Evolutionary conservation across 306 rosid genomes (phyloP).

Genomic region (Senna siamea): DNA sequence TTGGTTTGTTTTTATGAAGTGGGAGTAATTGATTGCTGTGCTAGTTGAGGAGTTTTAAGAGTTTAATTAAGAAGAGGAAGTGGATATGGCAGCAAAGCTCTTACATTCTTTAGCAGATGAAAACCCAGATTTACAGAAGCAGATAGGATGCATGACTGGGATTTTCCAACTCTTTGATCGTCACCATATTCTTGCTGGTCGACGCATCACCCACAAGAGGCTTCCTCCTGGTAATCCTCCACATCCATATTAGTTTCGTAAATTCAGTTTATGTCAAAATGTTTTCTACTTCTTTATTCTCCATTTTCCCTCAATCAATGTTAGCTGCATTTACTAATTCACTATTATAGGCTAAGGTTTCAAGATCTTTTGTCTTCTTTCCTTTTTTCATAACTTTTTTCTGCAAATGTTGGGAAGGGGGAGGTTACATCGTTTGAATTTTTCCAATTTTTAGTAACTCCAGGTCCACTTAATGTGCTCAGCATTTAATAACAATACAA

Average conservation of each 20-base stretch:
- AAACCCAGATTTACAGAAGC: constrained; percentile 76
- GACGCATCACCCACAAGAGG: constrained; percentile 57
- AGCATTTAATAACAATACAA: constrained; percentile 8
- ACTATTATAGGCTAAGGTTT: neutral
- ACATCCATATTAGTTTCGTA: neutral
- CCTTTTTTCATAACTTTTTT: neutral
- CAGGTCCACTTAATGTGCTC: constrained; percentile 5
- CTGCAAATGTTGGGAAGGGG: constrained; percentile 16
- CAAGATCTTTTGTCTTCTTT: constrained; percentile 8
- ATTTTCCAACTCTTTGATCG: constrained; percentile 78
- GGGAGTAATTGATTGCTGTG: constrained; percentile 35
- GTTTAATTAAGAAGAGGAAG: constrained; percentile 37
- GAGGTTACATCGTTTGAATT: neutral
- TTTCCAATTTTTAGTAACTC: constrained; percentile 8
- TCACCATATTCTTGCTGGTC: constrained; percentile 53
- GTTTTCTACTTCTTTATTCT: neutral
- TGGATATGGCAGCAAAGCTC: constrained; percentile 75
- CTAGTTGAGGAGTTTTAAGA: constrained; percentile 29
- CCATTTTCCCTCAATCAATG: neutral
- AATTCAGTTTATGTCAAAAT: neutral
- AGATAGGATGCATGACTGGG: constrained; percentile 84
- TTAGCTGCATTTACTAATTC: neutral
- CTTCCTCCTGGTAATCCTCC: constrained; percentile 58
- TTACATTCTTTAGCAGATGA: constrained; percentile 82
- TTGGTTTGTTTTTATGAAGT: constrained; percentile 29